Evolutionary conservation across 2,329 filamentous ascomycete genomes (phyloP).

Genomic region (Podosphaera aphanis): DNA sequence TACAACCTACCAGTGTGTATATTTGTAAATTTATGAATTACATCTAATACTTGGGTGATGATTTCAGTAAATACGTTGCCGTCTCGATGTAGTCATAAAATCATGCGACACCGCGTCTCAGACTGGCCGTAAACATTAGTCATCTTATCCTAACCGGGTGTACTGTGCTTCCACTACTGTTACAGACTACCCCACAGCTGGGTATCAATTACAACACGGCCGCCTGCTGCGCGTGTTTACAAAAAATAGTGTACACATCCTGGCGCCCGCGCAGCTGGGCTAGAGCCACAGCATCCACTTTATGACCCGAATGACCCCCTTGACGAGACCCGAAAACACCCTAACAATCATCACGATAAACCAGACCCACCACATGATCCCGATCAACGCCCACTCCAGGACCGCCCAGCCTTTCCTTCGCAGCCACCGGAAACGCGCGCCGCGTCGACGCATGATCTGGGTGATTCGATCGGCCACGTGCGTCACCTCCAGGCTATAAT

Average conservation of each 20-base stretch:
- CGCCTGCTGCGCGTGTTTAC: neutral
- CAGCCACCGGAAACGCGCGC: conserved; percentile 46
- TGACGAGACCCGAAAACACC: conserved; percentile 36
- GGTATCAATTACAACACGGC: neutral
- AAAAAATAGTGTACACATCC: neutral
- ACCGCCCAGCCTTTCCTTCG: conserved; percentile 55
- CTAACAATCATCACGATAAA: conserved; percentile 60
- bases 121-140: too few relatives aligned
- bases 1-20: too few relatives aligned
- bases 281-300: conserved; percentile 63
- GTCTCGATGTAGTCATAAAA: too few relatives aligned
- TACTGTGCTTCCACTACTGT: neutral
- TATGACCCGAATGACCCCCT: conserved; percentile 33
- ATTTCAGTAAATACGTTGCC: too few relatives aligned
- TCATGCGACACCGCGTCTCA: too few relatives aligned
- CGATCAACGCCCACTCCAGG: conserved; percentile 71
- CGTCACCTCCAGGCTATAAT: conserved; percentile 60
- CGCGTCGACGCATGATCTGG: conserved; percentile 46
- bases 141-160: neutral
- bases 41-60: too few relatives aligned
- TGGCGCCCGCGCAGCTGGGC: neutral
- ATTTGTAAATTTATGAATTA: too few relatives aligned
- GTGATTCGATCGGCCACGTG: conserved; percentile 58
- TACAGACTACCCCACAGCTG: neutral
- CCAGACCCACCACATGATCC: conserved; percentile 89